Evolutionary conservation across 2,329 filamentous ascomycete genomes (phyloP), one percentile per base, ranked within the genome.

Genomic region (Dothideomycetes sp.): DNA sequence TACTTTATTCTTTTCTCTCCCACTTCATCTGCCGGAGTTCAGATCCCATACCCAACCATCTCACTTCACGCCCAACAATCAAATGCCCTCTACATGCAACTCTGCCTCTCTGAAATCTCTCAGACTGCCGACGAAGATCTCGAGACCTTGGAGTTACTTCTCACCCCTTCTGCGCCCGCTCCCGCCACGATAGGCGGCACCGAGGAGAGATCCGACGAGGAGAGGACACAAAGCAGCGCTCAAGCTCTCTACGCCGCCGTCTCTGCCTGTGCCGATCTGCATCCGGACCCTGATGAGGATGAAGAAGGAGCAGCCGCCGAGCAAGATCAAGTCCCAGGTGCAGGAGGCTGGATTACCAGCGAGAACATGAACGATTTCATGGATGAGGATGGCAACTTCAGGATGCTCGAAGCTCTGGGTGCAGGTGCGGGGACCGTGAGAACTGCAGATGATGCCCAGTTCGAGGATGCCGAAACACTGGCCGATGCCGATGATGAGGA

Each of bases 291-390:
- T 8, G 73, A 69, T 3, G 53, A 53, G 9, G 74, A 71, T 10
- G 61, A 57, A 74, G 1, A 73, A 71, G 0, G 49, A 46, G 4
- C 22, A 27, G 22, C 7, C 12, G 57, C 52, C 1, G 58, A 60
- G 33, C 55, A 57, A 27, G 59, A 69, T n/a, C 76, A 78, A 0
- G 74, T 83, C 58, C 81, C 83, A 0, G 82, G 83, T 1, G 84
- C 81, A 36, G 75, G 75, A 0, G 83, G 83, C 0, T 89, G 84
- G 84, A 87, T 96, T 54, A 96, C 89, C 12, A 83, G 84, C 7
- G 89, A 94, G 41, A 96, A 95, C 52, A 79, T 94, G 57, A 70
- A 81, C 47, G 75, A 94, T 49, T 94, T 78, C 54, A 84, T 91
- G 59, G 84, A 91, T 51, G 78, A 73, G 45, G 73, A 87, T 7